A percentile compares a stretch with the other conserved stretches of the same genome.
These are phyloP conservation scores for Penium margaritaceum DNA, from an alignment of 139 green algal species.

Conservation along the genomic window DNA sequence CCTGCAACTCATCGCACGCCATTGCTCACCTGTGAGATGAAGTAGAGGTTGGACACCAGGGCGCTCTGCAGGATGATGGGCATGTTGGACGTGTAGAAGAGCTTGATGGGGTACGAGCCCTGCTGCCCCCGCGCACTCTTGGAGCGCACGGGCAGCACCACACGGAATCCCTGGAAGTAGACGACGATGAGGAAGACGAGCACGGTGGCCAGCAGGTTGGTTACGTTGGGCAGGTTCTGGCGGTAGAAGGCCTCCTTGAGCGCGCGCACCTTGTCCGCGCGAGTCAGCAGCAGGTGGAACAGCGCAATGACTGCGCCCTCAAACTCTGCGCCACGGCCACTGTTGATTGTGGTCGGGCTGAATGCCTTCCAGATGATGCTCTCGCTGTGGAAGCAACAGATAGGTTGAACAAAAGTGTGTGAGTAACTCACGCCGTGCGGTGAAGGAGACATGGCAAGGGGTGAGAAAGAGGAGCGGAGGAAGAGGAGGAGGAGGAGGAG, in stretches of 20 bases:
- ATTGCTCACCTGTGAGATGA: constrained; percentile 81
- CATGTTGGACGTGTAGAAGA: constrained; percentile 99
- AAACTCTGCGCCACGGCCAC: constrained; percentile 84
- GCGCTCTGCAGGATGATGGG: constrained; percentile 99
- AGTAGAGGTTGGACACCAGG: constrained; percentile 98
- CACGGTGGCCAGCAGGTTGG: constrained; percentile 89
- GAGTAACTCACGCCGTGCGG: too few species aligned
- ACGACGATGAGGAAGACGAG: constrained; percentile 96
- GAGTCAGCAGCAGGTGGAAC: constrained; percentile 91
- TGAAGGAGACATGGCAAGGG: too few species aligned
- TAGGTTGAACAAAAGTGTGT: too few species aligned
- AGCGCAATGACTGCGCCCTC: constrained; percentile 95
- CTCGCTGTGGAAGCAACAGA: too few species aligned
- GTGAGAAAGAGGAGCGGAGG: too few species aligned
- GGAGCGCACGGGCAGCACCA: constrained; percentile 91
- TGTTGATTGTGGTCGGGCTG: constrained; percentile 74
- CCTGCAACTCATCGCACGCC: too few species aligned
- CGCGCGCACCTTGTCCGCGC: constrained; percentile 82
- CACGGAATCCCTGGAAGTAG: constrained; percentile 98
- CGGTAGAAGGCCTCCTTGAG: constrained; percentile 98
- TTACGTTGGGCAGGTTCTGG: constrained; percentile 91
- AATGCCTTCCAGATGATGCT: constrained; percentile 99
- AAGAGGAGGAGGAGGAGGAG: too few species aligned
- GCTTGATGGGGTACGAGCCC: constrained; percentile 96
- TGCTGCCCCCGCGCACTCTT: constrained; percentile 78